Conservation (phyloP, 192 early-diverging fungal species). For the Funneliformis geosporum region DNA sequence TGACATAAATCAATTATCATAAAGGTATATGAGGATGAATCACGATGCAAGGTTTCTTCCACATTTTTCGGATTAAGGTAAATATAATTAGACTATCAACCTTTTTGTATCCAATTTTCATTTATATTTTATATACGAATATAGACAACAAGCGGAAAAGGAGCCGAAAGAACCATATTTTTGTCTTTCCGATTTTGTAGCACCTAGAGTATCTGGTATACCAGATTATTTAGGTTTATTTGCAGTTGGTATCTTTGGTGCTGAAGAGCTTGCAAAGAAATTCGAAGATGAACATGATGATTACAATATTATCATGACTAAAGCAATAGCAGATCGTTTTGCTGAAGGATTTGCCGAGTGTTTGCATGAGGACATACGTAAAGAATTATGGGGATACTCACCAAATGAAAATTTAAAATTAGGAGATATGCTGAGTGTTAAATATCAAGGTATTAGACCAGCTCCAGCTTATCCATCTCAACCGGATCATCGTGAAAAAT, state of each 20-base stretch:
- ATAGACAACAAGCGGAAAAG: conserved; percentile 52
- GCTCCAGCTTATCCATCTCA: conserved; percentile 95
- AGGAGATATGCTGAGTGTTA: conserved; percentile 84
- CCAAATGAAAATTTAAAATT: conserved; percentile 73
- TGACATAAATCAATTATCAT: not conserved
- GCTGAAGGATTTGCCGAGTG: conserved; percentile 91
- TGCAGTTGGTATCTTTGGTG: conserved; percentile 90
- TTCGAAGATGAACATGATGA: conserved; percentile 85
- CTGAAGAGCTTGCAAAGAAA: conserved; percentile 81
- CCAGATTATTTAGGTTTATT: conserved; percentile 89
- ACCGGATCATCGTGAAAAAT: conserved; percentile 94
- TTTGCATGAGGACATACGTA: conserved; percentile 88
- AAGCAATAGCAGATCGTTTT: conserved; percentile 91
- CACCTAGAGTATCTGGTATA: conserved; percentile 72
- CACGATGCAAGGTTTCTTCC: conserved; percentile 60
- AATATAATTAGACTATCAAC: conserved; percentile 28
- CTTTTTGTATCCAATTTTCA: not conserved
- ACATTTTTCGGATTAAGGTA: conserved; percentile 90
- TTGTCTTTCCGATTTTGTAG: conserved; percentile 91
- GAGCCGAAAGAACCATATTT: conserved; percentile 84
- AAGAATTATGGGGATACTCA: conserved; percentile 87
- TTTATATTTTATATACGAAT: not conserved
- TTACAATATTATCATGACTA: conserved; percentile 92
- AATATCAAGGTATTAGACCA: conserved; percentile 94
- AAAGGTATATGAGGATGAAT: conserved; percentile 73